These are phyloP conservation scores for Halophytophthora polymorphica DNA, from an alignment of 352 stramenopile genomes.

Conservation along the genomic window DNA sequence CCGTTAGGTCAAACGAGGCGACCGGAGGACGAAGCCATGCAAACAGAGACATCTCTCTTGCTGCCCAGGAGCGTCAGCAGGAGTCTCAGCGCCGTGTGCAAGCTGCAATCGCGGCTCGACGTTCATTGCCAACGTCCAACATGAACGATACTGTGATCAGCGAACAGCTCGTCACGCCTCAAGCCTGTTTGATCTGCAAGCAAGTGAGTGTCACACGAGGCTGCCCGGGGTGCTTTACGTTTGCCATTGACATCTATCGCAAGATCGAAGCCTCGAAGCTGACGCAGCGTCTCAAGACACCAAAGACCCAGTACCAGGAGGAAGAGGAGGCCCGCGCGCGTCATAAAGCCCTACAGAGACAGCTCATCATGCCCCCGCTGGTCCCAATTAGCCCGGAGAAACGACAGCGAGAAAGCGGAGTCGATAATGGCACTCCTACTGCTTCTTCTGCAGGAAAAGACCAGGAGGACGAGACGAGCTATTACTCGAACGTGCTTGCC, in stretches of 20 bases:
- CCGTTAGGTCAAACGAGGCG: slow-evolving; percentile 5
- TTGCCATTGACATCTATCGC: slow-evolving; percentile 37
- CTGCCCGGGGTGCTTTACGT: slow-evolving; percentile 69
- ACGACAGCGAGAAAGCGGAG: background rate
- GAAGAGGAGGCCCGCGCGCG: slow-evolving; percentile 28
- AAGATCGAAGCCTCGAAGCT: slow-evolving; percentile 30
- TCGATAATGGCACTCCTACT: background rate
- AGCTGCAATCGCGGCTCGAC: slow-evolving; percentile 29
- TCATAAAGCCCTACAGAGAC: slow-evolving; percentile 44
- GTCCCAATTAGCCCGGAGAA: slow-evolving; percentile 9
- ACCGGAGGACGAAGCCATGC: slow-evolving; percentile 5
- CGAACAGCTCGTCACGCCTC: background rate
- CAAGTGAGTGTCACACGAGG: slow-evolving; percentile 25
- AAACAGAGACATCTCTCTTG: slow-evolving; percentile 9
- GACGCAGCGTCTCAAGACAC: slow-evolving; percentile 46
- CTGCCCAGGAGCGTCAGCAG: slow-evolving; percentile 21
- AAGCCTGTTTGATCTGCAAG: slow-evolving; percentile 36
- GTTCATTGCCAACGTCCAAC: slow-evolving; percentile 4
- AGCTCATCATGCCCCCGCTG: slow-evolving; percentile 43
- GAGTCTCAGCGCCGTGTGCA: slow-evolving; percentile 25
- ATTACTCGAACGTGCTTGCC: slow-evolving; percentile 51
- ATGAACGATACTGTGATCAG: slow-evolving; percentile 3
- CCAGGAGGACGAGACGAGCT: slow-evolving; percentile 23
- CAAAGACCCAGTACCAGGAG: slow-evolving; percentile 56
- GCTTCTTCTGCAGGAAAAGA: background rate